Conservation (phyloP, 225 moss, liverwort and hornwort species). For the Asterella californica region DNA sequence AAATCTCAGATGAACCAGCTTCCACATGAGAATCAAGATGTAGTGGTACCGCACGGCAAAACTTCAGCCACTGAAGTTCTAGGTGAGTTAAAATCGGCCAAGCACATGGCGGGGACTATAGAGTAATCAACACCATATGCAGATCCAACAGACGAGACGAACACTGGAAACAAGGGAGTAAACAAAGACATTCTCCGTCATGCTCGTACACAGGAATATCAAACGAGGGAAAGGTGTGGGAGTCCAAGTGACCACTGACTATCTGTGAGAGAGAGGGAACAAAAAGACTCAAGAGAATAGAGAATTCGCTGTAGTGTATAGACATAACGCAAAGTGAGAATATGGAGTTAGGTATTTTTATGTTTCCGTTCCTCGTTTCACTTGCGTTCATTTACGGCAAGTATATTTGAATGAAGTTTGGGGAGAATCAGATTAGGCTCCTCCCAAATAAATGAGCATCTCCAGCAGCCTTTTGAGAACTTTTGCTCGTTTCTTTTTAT, state of each 20-base stretch:
- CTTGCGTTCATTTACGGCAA: no score
- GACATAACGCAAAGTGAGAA: no score
- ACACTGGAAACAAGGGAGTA: not conserved
- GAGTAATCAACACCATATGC: not conserved
- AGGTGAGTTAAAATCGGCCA: not conserved
- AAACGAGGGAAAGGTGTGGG: not conserved
- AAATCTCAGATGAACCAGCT: not conserved
- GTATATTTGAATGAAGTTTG: no score
- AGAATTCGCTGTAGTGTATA: no score
- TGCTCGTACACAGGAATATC: not conserved
- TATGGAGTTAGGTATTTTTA: no score
- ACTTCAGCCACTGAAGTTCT: not conserved
- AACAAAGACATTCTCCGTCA: not conserved
- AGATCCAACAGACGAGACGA: not conserved
- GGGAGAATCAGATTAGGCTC: no score
- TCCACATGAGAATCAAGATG: not conserved
- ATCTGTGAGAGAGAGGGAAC: slow-evolving; percentile 13
- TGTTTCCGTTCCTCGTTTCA: no score
- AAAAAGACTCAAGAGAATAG: no score
- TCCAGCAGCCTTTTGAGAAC: no score
- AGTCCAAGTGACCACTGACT: slow-evolving; percentile 5
- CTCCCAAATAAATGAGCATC: no score
- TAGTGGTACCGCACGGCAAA: not conserved
- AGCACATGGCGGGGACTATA: not conserved
- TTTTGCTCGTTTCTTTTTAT: no score